phyloP scores from a whole-genome alignment of 495 filamentous ascomycete species.

The Viridothelium virens region DNA sequence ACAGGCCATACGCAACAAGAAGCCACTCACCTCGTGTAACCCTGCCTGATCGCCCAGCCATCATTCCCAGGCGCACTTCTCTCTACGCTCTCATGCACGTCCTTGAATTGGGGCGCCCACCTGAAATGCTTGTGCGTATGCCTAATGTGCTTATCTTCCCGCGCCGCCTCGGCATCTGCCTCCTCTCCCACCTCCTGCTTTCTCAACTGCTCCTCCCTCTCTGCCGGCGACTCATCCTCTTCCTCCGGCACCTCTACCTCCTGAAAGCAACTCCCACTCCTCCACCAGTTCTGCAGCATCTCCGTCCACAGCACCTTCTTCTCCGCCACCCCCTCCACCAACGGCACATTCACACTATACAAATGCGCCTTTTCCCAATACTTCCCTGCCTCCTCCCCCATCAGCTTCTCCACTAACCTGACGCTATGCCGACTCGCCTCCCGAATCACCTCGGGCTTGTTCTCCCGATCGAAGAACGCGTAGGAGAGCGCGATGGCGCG shows the following conservation, averaged over 20 bases:
- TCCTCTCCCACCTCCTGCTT: conserved; percentile 43
- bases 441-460: conserved; percentile 69
- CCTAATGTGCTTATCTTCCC: conserved; percentile 16
- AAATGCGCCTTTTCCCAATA: conserved; percentile 64
- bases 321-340: conserved; percentile 58
- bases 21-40: conserved; percentile 71
- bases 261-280: conserved; percentile 70
- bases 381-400: conserved; percentile 42
- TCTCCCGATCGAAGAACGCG: conserved; percentile 73
- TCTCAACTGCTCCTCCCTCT: conserved; percentile 50
- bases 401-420: conserved; percentile 67
- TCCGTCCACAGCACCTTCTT: conserved; percentile 67
- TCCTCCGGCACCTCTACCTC: conserved; percentile 49
- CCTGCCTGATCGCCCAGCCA: conserved; percentile 86
- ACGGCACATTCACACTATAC: conserved; percentile 80
- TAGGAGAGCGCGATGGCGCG: conserved; percentile 76
- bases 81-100: conserved; percentile 79
- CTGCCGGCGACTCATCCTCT: conserved; percentile 50
- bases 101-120: conserved; percentile 81
- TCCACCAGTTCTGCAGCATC: conserved; percentile 86
- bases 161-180: conserved; percentile 12
- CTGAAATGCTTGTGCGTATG: conserved; percentile 74
- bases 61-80: conserved; percentile 77
- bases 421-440: conserved; percentile 63
- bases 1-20: not conserved